phyloP scores from a whole-genome alignment of 495 filamentous ascomycete genomes.

The Podospora bellae-mahoneyi region DNA sequence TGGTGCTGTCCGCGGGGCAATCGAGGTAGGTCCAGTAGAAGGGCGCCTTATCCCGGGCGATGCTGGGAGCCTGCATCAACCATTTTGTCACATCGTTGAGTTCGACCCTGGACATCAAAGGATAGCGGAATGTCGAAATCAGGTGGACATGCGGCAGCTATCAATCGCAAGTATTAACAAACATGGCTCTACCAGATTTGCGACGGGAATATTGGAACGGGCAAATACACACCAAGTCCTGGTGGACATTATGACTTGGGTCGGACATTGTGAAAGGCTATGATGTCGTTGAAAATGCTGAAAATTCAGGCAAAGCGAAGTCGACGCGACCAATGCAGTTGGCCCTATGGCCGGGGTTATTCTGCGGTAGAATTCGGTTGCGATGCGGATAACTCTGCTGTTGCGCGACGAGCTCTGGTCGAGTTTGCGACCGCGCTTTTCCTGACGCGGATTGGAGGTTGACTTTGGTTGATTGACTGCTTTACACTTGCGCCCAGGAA shows the following conservation, averaged over 20 bases:
- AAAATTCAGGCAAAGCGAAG: not conserved
- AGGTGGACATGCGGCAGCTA: constrained; percentile 86
- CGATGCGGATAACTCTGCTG: constrained; percentile 7
- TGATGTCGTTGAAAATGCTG: not conserved
- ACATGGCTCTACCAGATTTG: not conserved
- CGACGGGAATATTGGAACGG: not conserved
- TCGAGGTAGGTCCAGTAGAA: constrained; percentile 93
- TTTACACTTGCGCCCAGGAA: not conserved
- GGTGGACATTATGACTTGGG: constrained; percentile 37
- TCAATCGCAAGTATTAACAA: not conserved
- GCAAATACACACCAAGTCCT: constrained; percentile 32
- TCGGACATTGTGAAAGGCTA: constrained; percentile 28
- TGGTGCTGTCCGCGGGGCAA: constrained; percentile 70
- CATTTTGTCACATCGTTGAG: constrained; percentile 70
- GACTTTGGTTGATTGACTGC: not conserved
- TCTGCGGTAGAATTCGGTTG: not conserved
- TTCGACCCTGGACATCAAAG: constrained; percentile 60
- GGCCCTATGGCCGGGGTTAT: not conserved
- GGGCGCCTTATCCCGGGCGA: constrained; percentile 68
- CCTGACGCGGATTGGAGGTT: constrained; percentile 24
- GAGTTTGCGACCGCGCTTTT: constrained; percentile 23
- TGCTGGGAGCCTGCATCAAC: constrained; percentile 73
- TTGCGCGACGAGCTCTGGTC: constrained; percentile 22
- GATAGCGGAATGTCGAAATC: constrained; percentile 71
- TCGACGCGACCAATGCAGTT: constrained; percentile 9